Percentiles rank a stretch among this genome's conserved stretches.
Conservation (phyloP, 2,329 filamentous ascomycete genomes). For the Ceratocystiopsis sp. region DNA sequence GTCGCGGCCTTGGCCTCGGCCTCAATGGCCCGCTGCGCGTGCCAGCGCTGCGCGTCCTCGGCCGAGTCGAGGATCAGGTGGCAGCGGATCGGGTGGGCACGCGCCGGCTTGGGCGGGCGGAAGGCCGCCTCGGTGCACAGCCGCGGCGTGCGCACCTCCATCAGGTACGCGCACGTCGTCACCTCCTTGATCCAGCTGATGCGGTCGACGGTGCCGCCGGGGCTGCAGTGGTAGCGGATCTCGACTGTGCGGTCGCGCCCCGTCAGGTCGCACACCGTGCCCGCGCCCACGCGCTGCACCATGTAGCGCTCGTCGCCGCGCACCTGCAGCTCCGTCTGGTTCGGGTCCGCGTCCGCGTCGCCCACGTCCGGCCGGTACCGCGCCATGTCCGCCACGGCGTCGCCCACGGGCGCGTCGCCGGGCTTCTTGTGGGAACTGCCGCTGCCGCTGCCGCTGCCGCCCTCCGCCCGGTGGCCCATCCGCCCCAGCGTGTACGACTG, state of each 20-base stretch:
- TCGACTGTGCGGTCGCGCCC: slow-evolving; percentile 68
- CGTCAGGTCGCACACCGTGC: slow-evolving; percentile 75
- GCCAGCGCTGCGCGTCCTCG: slow-evolving; percentile 26
- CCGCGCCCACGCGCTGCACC: slow-evolving; percentile 62
- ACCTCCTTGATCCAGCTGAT: slow-evolving; percentile 92
- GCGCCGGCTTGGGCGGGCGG: slow-evolving; percentile 59
- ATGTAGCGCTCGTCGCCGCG: slow-evolving; percentile 76
- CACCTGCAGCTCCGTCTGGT: slow-evolving; percentile 52
- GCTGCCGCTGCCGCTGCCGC: slow-evolving; percentile 2
- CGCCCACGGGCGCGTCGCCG: slow-evolving; percentile 5
- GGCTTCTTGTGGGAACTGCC: no score
- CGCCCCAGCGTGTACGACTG: slow-evolving; percentile 63
- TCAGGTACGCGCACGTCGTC: slow-evolving; percentile 78
- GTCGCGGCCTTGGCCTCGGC: slow-evolving; percentile 12
- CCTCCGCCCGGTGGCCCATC: slow-evolving; percentile 17
- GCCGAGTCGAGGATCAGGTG: slow-evolving; percentile 46
- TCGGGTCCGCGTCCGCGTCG: slow-evolving; percentile 12
- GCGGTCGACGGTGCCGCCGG: slow-evolving; percentile 51
- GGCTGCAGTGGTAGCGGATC: slow-evolving; percentile 66
- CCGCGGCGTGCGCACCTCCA: slow-evolving; percentile 80
- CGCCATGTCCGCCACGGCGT: neutral
- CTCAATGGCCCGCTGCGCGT: slow-evolving; percentile 19
- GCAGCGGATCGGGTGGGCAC: slow-evolving; percentile 62
- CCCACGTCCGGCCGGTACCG: neutral
- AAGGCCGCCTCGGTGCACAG: slow-evolving; percentile 82